These are phyloP conservation scores for Guyanaporus albipodus DNA, from an alignment of 768 basidiomycete species.

Conservation along the genomic window DNA sequence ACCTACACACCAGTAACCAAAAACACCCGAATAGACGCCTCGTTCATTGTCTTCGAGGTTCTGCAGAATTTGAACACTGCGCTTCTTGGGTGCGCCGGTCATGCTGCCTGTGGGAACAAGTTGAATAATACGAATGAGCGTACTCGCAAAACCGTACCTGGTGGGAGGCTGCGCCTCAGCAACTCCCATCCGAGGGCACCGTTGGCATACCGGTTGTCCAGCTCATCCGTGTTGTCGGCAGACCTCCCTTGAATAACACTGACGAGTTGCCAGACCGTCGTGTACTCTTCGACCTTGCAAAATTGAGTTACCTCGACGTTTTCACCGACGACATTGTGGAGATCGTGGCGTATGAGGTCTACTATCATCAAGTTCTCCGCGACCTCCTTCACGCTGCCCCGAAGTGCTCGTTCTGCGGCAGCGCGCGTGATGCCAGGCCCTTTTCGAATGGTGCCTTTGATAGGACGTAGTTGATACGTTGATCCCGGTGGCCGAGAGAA, in stretches of 20 bases:
- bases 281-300: conserved; percentile 85
- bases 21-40: conserved; percentile 85
- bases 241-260: conserved; percentile 83
- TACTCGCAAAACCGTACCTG: conserved; percentile 49
- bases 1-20: conserved; percentile 89
- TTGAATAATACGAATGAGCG: neutral
- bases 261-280: conserved; percentile 93
- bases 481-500: conserved; percentile 63
- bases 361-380: conserved; percentile 99
- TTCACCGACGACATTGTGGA: conserved; percentile 79
- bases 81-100: conserved; percentile 96
- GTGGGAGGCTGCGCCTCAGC: conserved; percentile 75
- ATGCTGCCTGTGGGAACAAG: conserved; percentile 65
- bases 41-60: conserved; percentile 69
- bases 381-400: conserved; percentile 78
- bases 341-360: conserved; percentile 90
- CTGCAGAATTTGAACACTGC: conserved; percentile 87
- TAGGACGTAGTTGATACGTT: conserved; percentile 82
- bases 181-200: conserved; percentile 72
- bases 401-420: conserved; percentile 59
- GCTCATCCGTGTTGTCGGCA: conserved; percentile 30
- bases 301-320: conserved; percentile 81
- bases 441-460: conserved; percentile 88
- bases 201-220: conserved; percentile 34
- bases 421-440: conserved; percentile 58